Evolutionary conservation across 805 yeast species (phyloP).

Genomic region (Pichia scutulata): DNA sequence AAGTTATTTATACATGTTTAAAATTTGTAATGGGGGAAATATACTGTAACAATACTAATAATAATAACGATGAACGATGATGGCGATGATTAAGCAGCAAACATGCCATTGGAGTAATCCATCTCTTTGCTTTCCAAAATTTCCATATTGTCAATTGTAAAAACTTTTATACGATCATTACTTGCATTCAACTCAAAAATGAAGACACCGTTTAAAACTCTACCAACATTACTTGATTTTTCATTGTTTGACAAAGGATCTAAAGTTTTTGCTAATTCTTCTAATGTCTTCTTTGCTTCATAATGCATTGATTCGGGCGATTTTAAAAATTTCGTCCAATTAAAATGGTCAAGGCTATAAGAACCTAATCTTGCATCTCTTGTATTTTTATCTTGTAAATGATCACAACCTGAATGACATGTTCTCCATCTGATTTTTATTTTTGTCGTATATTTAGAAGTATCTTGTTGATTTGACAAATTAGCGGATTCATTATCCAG

Average conservation of each 20-base stretch:
- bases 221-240: conserved; percentile 19
- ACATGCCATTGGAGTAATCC: conserved; percentile 8
- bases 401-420: conserved; percentile 44
- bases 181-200: conserved; percentile 54
- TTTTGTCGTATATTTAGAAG: conserved; percentile 39
- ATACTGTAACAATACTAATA: background rate
- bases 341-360: conserved; percentile 16
- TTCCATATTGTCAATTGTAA: conserved; percentile 61
- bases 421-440: conserved; percentile 51
- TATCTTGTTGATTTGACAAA: conserved; percentile 6
- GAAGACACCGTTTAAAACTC: conserved; percentile 47
- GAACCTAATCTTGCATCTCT: conserved; percentile 23
- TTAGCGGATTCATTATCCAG: conserved; percentile 10
- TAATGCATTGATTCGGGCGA: conserved; percentile 11
- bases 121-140: conserved; percentile 38
- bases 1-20: background rate
- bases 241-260: background rate
- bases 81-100: conserved; percentile 5
- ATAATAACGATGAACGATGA: no score
- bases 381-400: conserved; percentile 28
- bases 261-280: conserved; percentile 8
- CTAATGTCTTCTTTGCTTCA: conserved; percentile 12
- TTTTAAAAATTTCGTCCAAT: conserved; percentile 15
- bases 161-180: conserved; percentile 50
- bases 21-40: no score